Evolutionary conservation across 164 flowering plant genomes (phyloP).

Genomic region (Stephania japonica): DNA sequence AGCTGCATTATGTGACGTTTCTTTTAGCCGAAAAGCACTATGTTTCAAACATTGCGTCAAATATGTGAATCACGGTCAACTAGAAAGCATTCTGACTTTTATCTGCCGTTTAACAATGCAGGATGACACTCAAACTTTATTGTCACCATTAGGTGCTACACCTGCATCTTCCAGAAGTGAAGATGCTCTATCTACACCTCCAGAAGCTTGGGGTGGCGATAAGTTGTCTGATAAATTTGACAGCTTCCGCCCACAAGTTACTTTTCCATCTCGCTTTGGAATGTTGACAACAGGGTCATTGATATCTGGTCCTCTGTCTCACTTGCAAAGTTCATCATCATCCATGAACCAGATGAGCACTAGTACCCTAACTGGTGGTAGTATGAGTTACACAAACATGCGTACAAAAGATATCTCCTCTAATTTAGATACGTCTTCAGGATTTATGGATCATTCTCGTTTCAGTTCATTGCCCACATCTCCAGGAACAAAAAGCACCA

Average conservation of each 20-base stretch:
- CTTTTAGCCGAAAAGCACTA: not conserved
- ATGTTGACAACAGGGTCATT: slow-evolving; percentile 32
- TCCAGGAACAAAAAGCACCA: slow-evolving; percentile 29
- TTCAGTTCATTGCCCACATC: slow-evolving; percentile 40
- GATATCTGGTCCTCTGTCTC: slow-evolving; percentile 48
- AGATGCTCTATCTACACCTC: slow-evolving; percentile 66
- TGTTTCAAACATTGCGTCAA: not conserved
- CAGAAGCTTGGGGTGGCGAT: slow-evolving; percentile 98
- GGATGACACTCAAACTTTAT: slow-evolving; percentile 58
- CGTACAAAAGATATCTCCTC: slow-evolving; percentile 39
- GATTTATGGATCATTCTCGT: slow-evolving; percentile 37
- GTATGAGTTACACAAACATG: slow-evolving; percentile 31
- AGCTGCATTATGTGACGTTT: not conserved
- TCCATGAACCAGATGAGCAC: slow-evolving; percentile 36
- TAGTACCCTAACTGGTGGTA: slow-evolving; percentile 32
- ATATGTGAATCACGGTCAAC: too few species aligned
- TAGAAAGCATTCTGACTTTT: not conserved
- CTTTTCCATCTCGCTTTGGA: slow-evolving; percentile 54
- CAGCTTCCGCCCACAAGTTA: slow-evolving; percentile 41
- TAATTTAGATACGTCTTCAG: slow-evolving; percentile 44
- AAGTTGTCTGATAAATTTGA: slow-evolving; percentile 48
- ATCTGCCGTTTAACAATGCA: slow-evolving; percentile 24
- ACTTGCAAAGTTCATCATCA: slow-evolving; percentile 40
- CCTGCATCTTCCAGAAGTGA: slow-evolving; percentile 53
- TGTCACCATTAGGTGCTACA: slow-evolving; percentile 36